Percentiles rank a stretch among this genome's conserved stretches.
Conservation (phyloP, 106 monocot species). For the Dendrobium chrysotoxum region DNA sequence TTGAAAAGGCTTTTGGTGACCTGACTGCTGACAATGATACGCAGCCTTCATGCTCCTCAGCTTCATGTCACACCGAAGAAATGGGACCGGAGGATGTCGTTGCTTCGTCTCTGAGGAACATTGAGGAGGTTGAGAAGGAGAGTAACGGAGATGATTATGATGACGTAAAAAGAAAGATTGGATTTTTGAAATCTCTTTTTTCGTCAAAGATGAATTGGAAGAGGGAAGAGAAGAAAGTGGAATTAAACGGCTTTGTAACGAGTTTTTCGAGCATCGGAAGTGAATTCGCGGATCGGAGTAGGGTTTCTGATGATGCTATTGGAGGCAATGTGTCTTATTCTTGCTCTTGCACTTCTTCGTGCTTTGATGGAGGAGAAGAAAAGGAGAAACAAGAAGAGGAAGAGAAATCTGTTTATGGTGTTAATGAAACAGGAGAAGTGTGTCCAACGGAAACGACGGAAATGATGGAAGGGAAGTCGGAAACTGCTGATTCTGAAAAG, state of each 20-base stretch:
- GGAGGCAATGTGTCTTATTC: neutral
- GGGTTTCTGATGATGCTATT: neutral
- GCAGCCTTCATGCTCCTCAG: neutral
- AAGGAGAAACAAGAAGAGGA: neutral
- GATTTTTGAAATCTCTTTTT: neutral
- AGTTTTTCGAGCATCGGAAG: neutral
- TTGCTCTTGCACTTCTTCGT: conserved; percentile 2
- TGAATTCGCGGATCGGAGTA: neutral
- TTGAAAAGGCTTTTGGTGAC: neutral
- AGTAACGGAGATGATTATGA: neutral
- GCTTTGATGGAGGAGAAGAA: neutral
- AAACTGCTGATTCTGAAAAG: neutral
- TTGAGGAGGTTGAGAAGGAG: neutral
- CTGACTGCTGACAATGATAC: neutral
- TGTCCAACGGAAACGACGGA: neutral
- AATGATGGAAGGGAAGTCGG: neutral
- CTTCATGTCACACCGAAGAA: neutral
- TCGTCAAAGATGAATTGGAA: neutral
- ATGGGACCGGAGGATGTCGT: neutral
- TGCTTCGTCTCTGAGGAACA: neutral
- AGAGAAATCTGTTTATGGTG: neutral
- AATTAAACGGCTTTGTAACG: neutral
- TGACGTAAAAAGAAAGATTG: neutral
- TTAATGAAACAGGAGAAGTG: neutral
- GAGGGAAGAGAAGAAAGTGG: neutral